Percentiles rank a stretch among this genome's conserved stretches.
These are phyloP conservation scores for Dissophora ornata DNA, from an alignment of 192 early-diverging fungal genomes.

Conservation along the genomic window DNA sequence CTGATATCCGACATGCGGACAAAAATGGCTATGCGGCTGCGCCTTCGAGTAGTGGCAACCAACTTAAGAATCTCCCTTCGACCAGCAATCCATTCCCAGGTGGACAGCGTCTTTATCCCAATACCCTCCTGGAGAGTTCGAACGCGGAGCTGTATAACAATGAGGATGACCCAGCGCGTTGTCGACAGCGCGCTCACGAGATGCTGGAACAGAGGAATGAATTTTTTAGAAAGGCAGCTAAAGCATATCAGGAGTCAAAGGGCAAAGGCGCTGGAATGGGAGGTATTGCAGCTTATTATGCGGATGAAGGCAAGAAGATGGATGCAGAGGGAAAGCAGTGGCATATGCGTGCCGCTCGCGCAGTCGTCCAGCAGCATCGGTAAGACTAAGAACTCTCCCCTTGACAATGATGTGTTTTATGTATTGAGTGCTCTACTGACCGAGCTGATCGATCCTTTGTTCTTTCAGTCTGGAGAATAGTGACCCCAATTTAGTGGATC, in stretches of 20 bases:
- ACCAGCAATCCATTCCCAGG: constrained; percentile 27
- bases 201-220: constrained; percentile 58
- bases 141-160: constrained; percentile 54
- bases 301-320: constrained; percentile 57
- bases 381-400: constrained; percentile 2
- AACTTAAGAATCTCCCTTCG: constrained; percentile 30
- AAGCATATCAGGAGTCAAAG: constrained; percentile 52
- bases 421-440: not conserved
- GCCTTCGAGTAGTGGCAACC: constrained; percentile 8
- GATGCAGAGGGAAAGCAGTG: constrained; percentile 60
- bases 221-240: constrained; percentile 60
- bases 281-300: constrained; percentile 64
- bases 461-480: constrained; percentile 49
- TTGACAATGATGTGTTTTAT: no score
- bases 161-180: constrained; percentile 60
- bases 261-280: constrained; percentile 56
- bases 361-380: constrained; percentile 56
- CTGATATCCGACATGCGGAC: constrained; percentile 26
- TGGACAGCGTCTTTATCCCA: constrained; percentile 29
- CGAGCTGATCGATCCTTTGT: no score
- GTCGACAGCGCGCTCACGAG: constrained; percentile 56
- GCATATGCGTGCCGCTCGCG: constrained; percentile 67
- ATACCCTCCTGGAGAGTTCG: constrained; percentile 46
- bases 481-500: constrained; percentile 70
- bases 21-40: constrained; percentile 10